Base-by-base conservation (phyloP, 495 filamentous ascomycete species). In the Talaromyces borbonicus region DNA sequence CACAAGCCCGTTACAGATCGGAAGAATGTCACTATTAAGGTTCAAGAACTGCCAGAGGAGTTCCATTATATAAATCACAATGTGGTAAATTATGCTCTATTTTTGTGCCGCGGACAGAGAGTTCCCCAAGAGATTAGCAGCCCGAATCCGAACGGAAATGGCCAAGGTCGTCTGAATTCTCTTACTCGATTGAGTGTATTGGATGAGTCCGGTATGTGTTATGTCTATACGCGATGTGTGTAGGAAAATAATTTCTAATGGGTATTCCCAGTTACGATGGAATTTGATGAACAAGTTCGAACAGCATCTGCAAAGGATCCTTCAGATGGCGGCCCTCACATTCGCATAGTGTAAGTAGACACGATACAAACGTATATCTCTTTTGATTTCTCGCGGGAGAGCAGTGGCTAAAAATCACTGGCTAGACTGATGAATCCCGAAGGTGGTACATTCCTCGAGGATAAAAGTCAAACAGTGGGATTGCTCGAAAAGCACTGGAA, bases 371-470 rank as follows among this genome's bases (percentile, higher is more conserved):
- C n/a, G n/a, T n/a, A n/a, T n/a, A n/a, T n/a, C n/a, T n/a, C n/a
- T n/a, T n/a, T n/a, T n/a, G n/a, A n/a, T n/a, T n/a, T n/a, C n/a
- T n/a, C n/a, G n/a, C n/a, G n/a, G n/a, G n/a, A n/a, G n/a, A n/a
- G n/a, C n/a, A n/a, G n/a, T n/a, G n/a, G n/a, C n/a, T n/a, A n/a
- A n/a, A n/a, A n/a, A n/a, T n/a, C 18, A 20, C 3, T 12, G 16
- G 1, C 12, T 36, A 46, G 43, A 18, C 16, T 46, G 26, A 46
- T 46, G 43, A 46, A 46, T 16, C 30, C 14, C n/a, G 43, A 46
- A 23, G 43, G 11, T 14, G 43, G 43, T 7, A 46, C 30, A 33
- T 46, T 46, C 26, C 27, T 46, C 12, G 43, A 36, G 16, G 43
- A 36, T 15, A 31, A 32, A 20, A 36, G 30, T n/a, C 43, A 32